Evolutionary conservation across 1,284 basidiomycete species (phyloP).

Genomic region (Cryptococcus wingfieldii): DNA sequence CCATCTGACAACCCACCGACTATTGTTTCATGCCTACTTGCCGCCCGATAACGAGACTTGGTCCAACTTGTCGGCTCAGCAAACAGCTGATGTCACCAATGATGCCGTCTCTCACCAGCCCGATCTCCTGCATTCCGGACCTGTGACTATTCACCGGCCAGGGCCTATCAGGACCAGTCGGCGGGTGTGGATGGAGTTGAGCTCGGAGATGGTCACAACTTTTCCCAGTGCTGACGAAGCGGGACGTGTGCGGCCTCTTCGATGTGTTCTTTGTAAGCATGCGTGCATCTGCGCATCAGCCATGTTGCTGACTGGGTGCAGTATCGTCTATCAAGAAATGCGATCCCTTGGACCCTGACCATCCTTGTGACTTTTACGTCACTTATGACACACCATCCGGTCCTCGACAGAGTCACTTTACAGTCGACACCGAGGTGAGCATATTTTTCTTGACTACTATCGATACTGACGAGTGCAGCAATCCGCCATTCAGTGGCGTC

Average conservation of each 20-base stretch:
- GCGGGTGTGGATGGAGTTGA: constrained; percentile 63
- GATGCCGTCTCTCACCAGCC: constrained; percentile 12
- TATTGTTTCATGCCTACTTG: constrained; percentile 63
- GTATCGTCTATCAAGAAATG: constrained; percentile 46
- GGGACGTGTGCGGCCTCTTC: constrained; percentile 56
- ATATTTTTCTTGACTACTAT: neutral
- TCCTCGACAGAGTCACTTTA: constrained; percentile 46
- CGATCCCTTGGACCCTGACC: constrained; percentile 51
- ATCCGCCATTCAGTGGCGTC: constrained; percentile 59
- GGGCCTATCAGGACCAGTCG: constrained; percentile 50
- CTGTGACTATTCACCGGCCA: constrained; percentile 54
- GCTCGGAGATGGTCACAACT: constrained; percentile 59
- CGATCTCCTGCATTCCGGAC: constrained; percentile 55
- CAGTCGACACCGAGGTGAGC: constrained; percentile 57
- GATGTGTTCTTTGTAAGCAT: constrained; percentile 56
- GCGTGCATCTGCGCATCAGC: neutral
- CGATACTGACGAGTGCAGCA: constrained; percentile 26
- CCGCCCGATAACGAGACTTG: constrained; percentile 48
- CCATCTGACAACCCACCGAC: constrained; percentile 62
- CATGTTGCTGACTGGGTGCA: constrained; percentile 5
- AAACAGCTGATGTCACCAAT: constrained; percentile 14
- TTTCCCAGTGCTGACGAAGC: constrained; percentile 59
- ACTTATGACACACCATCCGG: constrained; percentile 43
- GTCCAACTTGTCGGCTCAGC: constrained; percentile 24
- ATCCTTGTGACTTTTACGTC: constrained; percentile 52